Evolutionary conservation across 805 yeast species (phyloP).

Genomic region (Hanseniaspora osmophila): DNA sequence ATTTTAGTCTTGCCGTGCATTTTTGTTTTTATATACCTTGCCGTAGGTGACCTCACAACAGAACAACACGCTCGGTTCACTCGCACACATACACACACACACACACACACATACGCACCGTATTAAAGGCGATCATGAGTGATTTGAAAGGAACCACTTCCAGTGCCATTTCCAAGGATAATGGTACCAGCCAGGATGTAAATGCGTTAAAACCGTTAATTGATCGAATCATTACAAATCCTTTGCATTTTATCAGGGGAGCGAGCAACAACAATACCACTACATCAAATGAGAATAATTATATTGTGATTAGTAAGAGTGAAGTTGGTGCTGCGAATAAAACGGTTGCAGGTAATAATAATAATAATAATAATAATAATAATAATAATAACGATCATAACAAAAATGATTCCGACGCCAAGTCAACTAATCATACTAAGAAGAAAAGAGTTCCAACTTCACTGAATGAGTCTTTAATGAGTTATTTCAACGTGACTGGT

Average conservation of each 20-base stretch:
- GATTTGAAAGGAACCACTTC: too few relatives aligned
- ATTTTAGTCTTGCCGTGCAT: too few relatives aligned
- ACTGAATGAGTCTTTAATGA: slow-evolving; percentile 6
- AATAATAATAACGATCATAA: neutral
- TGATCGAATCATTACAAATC: slow-evolving; percentile 47
- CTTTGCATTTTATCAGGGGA: slow-evolving; percentile 50
- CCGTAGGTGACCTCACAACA: too few relatives aligned
- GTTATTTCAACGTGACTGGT: neutral
- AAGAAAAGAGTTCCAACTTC: slow-evolving; percentile 20
- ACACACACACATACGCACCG: too few relatives aligned
- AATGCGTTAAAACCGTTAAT: slow-evolving; percentile 33
- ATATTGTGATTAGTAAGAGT: neutral
- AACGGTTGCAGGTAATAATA: too few relatives aligned
- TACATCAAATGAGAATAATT: neutral
- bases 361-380: too few relatives aligned
- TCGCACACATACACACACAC: too few relatives aligned
- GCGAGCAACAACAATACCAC: slow-evolving; percentile 33
- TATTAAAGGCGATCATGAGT: too few relatives aligned
- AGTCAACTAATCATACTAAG: neutral
- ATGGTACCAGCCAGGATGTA: neutral
- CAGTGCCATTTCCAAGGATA: too few relatives aligned
- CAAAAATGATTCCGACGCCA: neutral
- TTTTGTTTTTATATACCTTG: too few relatives aligned
- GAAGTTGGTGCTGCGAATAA: neutral
- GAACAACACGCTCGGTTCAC: too few relatives aligned